A percentile compares a stretch with the other conserved stretches of the same genome.
These are phyloP conservation scores for Dictyostelium firmibasis DNA, from an alignment of 78 protist species.

Conservation along the genomic window DNA sequence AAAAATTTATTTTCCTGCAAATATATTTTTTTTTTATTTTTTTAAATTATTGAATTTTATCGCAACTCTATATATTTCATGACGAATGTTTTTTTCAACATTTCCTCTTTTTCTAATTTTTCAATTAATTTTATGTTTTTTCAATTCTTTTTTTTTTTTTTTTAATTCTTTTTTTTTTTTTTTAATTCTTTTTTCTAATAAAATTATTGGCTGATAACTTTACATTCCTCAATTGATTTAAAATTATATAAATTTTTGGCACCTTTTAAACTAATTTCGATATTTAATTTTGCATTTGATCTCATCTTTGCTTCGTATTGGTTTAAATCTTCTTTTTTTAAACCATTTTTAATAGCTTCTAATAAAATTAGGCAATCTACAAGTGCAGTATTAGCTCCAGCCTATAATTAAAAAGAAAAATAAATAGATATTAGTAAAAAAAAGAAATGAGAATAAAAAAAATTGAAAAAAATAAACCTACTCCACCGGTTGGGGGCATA, in stretches of 20 bases:
- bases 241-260: neutral
- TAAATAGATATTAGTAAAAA: no score
- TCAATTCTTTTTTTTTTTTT: no score
- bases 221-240: slow-evolving; percentile 5
- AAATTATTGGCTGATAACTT: neutral
- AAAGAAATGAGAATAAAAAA: no score
- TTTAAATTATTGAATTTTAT: no score
- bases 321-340: neutral
- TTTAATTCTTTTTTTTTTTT: neutral
- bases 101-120: no score
- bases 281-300: neutral
- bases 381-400: slow-evolving; percentile 39
- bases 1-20: no score
- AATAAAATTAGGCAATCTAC: neutral
- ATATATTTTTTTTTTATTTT: no score
- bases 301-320: slow-evolving; percentile 24
- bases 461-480: neutral
- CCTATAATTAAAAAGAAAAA: neutral
- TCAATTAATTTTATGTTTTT: no score
- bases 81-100: no score
- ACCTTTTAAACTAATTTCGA: neutral
- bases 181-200: neutral
- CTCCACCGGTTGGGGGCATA: slow-evolving; percentile 54
- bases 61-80: no score
- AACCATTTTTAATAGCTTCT: slow-evolving; percentile 11